Conservation (phyloP, 352 stramenopile species). For the Phytophthora citricola region DNA sequence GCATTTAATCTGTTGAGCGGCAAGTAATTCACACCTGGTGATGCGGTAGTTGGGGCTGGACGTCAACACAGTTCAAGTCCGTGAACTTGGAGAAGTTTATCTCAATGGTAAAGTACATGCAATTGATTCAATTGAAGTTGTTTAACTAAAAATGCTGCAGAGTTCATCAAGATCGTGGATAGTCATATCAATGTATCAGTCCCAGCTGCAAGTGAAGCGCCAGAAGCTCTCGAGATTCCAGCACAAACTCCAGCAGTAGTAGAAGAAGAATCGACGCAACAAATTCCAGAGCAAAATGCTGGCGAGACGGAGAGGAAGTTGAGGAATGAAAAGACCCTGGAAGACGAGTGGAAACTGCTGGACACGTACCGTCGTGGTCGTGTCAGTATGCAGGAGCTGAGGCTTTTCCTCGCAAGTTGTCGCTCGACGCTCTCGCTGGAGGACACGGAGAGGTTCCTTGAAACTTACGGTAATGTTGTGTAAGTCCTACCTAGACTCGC, state of each 20-base stretch:
- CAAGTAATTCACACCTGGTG: background rate
- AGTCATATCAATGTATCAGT: constrained; percentile 43
- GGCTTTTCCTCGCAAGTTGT: constrained; percentile 56
- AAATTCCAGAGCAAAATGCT: constrained; percentile 6
- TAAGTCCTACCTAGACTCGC: constrained; percentile 8
- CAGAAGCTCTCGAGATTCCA: background rate
- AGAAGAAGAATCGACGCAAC: constrained; percentile 1
- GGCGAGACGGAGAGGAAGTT: constrained; percentile 29
- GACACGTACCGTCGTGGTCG: constrained; percentile 55
- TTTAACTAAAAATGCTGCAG: constrained; percentile 20
- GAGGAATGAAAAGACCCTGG: constrained; percentile 41
- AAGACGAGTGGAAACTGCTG: constrained; percentile 64
- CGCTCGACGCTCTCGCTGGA: constrained; percentile 42
- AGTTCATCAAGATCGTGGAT: constrained; percentile 81
- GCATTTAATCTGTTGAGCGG: too few species aligned
- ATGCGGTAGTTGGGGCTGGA: constrained; percentile 54
- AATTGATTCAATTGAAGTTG: too few species aligned
- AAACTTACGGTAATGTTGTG: constrained; percentile 52
- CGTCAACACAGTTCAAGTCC: constrained; percentile 57
- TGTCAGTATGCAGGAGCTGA: constrained; percentile 53
- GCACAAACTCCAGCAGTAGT: background rate
- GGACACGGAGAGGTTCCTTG: constrained; percentile 63
- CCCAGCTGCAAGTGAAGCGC: constrained; percentile 3
- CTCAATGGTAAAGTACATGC: constrained; percentile 44
- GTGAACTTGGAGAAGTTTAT: constrained; percentile 70